A percentile compares a stretch with the other conserved stretches of the same genome.
phyloP scores from a whole-genome alignment of 108 stramenopile genomes.

The Skeletonema tropicum region DNA sequence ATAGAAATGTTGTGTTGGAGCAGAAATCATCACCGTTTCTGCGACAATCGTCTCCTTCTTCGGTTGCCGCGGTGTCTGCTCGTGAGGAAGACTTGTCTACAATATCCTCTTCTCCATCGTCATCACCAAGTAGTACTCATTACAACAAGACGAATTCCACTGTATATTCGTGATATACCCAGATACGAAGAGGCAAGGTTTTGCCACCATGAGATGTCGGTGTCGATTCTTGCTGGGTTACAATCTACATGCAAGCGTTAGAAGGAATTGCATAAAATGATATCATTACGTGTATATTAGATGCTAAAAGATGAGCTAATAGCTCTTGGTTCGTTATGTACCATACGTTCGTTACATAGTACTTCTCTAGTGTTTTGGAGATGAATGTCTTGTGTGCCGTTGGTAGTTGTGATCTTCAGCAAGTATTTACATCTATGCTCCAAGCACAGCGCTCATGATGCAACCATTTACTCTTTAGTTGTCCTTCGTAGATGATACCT shows the following conservation, averaged over 20 bases:
- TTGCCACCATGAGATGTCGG: too few species aligned
- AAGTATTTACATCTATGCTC: too few species aligned
- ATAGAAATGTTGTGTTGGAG: neutral
- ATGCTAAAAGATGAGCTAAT: constrained; percentile 56
- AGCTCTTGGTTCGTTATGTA: constrained; percentile 61
- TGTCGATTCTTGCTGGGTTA: too few species aligned
- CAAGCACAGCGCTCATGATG: too few species aligned
- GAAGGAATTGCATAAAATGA: too few species aligned
- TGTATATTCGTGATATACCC: constrained; percentile 29
- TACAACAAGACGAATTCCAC: neutral
- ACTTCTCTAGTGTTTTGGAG: neutral
- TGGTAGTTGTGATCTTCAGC: too few species aligned
- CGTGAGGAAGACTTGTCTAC: neutral
- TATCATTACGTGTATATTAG: too few species aligned
- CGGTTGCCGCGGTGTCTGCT: neutral
- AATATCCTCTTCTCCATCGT: neutral
- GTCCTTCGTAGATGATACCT: too few species aligned
- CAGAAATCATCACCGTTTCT: neutral
- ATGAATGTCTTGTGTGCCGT: constrained; percentile 39
- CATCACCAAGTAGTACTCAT: neutral
- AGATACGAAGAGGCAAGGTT: too few species aligned
- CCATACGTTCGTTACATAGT: too few species aligned
- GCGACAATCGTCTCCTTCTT: neutral
- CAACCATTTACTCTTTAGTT: too few species aligned
- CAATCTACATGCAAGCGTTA: too few species aligned